Evolutionary conservation across 2,329 filamentous ascomycete genomes (phyloP).

Genomic region (Talaromyces sp.): DNA sequence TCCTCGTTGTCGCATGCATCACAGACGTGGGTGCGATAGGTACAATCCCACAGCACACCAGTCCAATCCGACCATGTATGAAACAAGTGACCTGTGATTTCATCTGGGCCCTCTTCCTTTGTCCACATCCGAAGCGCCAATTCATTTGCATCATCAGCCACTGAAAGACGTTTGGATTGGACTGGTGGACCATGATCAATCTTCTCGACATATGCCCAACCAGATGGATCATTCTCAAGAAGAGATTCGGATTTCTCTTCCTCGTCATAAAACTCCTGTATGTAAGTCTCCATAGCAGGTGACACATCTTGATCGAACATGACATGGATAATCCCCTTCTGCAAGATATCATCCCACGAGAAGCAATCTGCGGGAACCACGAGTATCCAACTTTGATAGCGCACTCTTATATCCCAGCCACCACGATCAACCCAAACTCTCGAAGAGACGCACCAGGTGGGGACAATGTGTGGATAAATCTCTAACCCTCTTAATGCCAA

Average conservation of each 20-base stretch:
- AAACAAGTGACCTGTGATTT: neutral
- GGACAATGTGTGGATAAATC: constrained; percentile 1
- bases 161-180: neutral
- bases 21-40: constrained; percentile 3
- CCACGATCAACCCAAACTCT: neutral
- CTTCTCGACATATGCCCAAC: constrained; percentile 11
- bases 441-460: constrained; percentile 1
- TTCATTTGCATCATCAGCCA: constrained; percentile 4
- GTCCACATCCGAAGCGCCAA: neutral
- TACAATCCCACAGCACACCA: constrained; percentile 9
- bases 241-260: constrained; percentile 15
- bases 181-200: constrained; percentile 9
- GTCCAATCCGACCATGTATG: neutral
- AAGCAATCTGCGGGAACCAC: constrained; percentile 6
- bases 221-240: neutral
- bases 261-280: neutral
- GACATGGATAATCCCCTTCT: constrained; percentile 15
- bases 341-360: constrained; percentile 17
- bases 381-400: constrained; percentile 13
- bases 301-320: constrained; percentile 19
- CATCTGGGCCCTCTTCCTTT: neutral
- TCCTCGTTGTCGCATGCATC: constrained; percentile 7
- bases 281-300: constrained; percentile 15
- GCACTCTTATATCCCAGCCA: neutral
- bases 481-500: constrained; percentile 8